phyloP scores from a whole-genome alignment of 257 asterid genomes.

The Gentiana macrophylla region DNA sequence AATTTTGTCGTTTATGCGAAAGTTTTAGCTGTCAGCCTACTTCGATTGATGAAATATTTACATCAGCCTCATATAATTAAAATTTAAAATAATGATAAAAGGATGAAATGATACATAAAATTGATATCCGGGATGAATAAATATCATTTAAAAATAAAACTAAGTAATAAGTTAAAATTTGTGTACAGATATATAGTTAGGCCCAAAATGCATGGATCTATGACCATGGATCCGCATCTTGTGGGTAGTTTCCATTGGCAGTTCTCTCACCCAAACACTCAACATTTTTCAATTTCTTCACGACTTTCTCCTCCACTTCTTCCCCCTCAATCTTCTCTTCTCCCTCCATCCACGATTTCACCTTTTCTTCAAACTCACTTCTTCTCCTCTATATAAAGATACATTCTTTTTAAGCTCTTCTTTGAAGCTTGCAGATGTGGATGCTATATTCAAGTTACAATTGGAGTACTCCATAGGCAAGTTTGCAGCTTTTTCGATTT shows the following conservation, averaged over 20 bases:
- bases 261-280: constrained; percentile 8
- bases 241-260: constrained; percentile 14
- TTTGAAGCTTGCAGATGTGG: not conserved
- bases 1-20: too few relatives aligned
- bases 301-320: constrained; percentile 11
- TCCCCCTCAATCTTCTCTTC: constrained; percentile 20
- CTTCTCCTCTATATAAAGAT: too few relatives aligned
- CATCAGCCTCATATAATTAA: too few relatives aligned
- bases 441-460: constrained; percentile 2
- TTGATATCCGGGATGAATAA: too few relatives aligned
- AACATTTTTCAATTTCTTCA: constrained; percentile 15
- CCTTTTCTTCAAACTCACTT: not conserved
- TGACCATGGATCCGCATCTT: constrained; percentile 44
- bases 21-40: too few relatives aligned
- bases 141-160: too few relatives aligned
- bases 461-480: constrained; percentile 4
- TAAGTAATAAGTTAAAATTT: too few relatives aligned
- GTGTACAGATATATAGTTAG: not conserved
- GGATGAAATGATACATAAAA: too few relatives aligned
- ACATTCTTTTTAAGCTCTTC: too few relatives aligned
- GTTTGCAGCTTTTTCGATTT: constrained; percentile 5
- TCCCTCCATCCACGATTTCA: constrained; percentile 17
- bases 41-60: too few relatives aligned
- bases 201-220: constrained; percentile 36
- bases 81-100: too few relatives aligned